These are phyloP conservation scores for Penicillium glabrum DNA, from an alignment of 2,329 filamentous ascomycete genomes.

Conservation along the genomic window DNA sequence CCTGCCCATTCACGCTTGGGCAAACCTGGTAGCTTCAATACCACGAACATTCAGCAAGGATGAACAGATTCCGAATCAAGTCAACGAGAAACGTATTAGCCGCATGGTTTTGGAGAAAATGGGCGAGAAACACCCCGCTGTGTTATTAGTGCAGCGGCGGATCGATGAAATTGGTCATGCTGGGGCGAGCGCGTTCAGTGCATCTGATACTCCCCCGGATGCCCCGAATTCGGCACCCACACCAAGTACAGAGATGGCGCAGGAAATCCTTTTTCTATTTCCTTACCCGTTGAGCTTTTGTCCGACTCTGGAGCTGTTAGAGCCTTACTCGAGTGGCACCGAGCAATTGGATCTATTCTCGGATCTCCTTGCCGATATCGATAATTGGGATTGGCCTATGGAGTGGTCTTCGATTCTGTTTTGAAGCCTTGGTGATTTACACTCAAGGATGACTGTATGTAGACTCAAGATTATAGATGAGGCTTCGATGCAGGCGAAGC, in stretches of 20 bases:
- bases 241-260: background rate
- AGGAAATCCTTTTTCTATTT: background rate
- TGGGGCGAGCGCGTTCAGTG: background rate
- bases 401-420: background rate
- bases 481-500: too few relatives aligned
- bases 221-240: background rate
- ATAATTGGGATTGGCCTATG: background rate
- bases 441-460: too few relatives aligned
- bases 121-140: conserved; percentile 10
- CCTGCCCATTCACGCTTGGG: conserved; percentile 9
- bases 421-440: background rate
- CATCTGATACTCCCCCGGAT: background rate
- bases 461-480: too few relatives aligned
- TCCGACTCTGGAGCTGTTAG: background rate
- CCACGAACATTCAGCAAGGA: conserved; percentile 9
- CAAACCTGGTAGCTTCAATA: conserved; percentile 9
- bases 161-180: background rate
- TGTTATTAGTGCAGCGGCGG: background rate
- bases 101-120: conserved; percentile 5
- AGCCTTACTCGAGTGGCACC: background rate
- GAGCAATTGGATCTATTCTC: background rate
- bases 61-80: conserved; percentile 1
- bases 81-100: conserved; percentile 3
- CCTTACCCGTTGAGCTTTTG: background rate
- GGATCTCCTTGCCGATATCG: background rate